Base-by-base conservation (phyloP, 2,329 filamentous ascomycete species). In the Leptoxyphium fumago region DNA sequence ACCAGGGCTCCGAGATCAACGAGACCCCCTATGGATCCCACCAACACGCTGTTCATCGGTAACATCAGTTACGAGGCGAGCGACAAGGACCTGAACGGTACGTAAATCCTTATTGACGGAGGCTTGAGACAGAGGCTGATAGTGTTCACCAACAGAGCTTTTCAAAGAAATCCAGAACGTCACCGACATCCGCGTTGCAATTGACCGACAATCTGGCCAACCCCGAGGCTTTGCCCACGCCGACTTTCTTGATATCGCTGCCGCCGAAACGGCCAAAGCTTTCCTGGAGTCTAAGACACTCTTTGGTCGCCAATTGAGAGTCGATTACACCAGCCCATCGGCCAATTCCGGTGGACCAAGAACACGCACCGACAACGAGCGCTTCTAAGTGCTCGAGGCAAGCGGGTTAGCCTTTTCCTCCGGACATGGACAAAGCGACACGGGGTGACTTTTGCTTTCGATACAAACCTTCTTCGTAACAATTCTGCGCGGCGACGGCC, bases 11-110 rank as follows among this genome's bases (percentile, higher is more conserved):
- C 14, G 36, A 17, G 10, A 10, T 17, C 21, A 42, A 10, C 38
- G 42, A 39, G 34, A 42, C 42, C 4, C 39, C 21, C n/a, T 29
- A 68, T 68, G 54, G 53, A 65, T 36, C 78, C 79, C 2, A 73
- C 74, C 42, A 76, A 72, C 57, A 84, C 80, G 1, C 66, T 94
- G 29, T 94, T 82, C 68, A 75, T 94, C 53, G 85, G 86, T 52
- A 91, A 91, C 68, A 77, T 94, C 64, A 79, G 84, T 10, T 91
- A 83, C 59, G 83, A 93, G 65, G 82, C 88, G 68, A 83, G 82
- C 8, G 86, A 94, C 58, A 75, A 76, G 43, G 86, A 94, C 56
- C 70, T 94, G 43, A 87, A 88, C 64, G 56, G 58, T 60, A 49
- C 38, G 58, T 46, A 14, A 10, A 26, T 26, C 21, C 21, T 26